Percentiles rank a stretch among this genome's conserved stretches.
These are phyloP conservation scores for Adansonia gregorii DNA, from an alignment of 441 rosid genomes.

Conservation along the genomic window DNA sequence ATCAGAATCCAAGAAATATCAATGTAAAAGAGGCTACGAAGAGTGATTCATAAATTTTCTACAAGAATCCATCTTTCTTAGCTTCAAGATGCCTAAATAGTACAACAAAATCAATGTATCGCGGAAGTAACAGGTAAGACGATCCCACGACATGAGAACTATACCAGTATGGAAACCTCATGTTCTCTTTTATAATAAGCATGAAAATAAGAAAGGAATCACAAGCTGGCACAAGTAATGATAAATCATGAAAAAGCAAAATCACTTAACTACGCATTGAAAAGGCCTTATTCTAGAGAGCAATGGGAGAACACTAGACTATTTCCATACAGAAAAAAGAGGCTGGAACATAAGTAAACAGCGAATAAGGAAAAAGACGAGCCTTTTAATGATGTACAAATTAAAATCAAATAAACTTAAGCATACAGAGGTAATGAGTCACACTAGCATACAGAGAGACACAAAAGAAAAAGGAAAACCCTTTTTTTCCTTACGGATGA, in stretches of 20 bases:
- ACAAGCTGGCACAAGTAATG: background rate
- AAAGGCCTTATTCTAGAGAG: background rate
- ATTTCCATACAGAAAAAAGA: background rate
- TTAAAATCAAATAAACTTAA: background rate
- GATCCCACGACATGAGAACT: background rate
- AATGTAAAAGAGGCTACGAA: background rate
- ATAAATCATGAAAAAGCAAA: slow-evolving; percentile 1
- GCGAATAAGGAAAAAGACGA: background rate
- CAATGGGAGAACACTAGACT: background rate
- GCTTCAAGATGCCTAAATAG: slow-evolving; percentile 1
- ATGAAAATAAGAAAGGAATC: background rate
- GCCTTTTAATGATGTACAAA: background rate
- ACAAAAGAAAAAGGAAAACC: background rate
- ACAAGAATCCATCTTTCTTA: background rate
- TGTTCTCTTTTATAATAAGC: background rate
- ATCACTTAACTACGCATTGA: background rate
- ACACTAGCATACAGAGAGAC: background rate
- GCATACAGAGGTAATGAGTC: background rate
- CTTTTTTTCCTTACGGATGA: background rate
- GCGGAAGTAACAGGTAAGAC: background rate
- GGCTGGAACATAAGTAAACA: background rate
- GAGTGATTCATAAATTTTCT: slow-evolving; percentile 6
- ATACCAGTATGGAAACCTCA: background rate
- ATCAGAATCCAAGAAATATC: background rate
- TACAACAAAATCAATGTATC: background rate